Evolutionary conservation across 371 early-diverging fungal genomes (phyloP), one percentile per base, ranked within the genome.

Genomic region (Saksenaea vasiformis): DNA sequence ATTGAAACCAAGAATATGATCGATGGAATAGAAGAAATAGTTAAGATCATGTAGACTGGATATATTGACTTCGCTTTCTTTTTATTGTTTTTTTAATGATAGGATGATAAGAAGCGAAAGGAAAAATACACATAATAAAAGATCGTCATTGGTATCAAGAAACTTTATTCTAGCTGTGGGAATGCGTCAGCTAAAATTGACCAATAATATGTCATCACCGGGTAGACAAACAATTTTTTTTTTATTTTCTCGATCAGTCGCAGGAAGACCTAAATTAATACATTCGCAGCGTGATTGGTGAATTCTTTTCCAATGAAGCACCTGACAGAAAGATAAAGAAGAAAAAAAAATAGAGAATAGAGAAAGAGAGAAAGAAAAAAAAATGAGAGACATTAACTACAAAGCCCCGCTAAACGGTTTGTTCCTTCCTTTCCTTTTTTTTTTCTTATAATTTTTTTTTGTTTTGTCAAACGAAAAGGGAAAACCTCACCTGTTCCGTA

Each of bases 401-500:
- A 58, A 60, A 39, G 47, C 41, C 39, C 51, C 51, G 51, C 51
- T 47, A 47, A 31, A 31, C 31, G 7, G 7, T 31, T 31, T 31
- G 31, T 31, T 31, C 31, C 31, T 31, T 31, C 31, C 31, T 31
- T 31, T 31, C 31, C 31, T 31, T 31, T 31, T 47, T 39, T 39
- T 39, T 39, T 39, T 39, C 3, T n/a, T 39, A 5, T 14, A 5
- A 5, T 14, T 39, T 39, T 39, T 39, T 39, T 47, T 47, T 47
- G 17, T n/a, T 47, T 60, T 60, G 27, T 60, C 14, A 17, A 38
- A 58, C 38, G 22, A 58, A 58, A 37, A 58, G 22, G 22, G 58
- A 38, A 37, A 58, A 47, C 17, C 51, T 47, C 51, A 47, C 51
- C 51, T 47, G 51, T 47, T 47, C 51, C 22, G 51, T 47, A 47